Evolutionary conservation across 371 early-diverging fungal species (phyloP), one percentile per base, ranked within the genome.

Genomic region (Mucor circinelloides): DNA sequence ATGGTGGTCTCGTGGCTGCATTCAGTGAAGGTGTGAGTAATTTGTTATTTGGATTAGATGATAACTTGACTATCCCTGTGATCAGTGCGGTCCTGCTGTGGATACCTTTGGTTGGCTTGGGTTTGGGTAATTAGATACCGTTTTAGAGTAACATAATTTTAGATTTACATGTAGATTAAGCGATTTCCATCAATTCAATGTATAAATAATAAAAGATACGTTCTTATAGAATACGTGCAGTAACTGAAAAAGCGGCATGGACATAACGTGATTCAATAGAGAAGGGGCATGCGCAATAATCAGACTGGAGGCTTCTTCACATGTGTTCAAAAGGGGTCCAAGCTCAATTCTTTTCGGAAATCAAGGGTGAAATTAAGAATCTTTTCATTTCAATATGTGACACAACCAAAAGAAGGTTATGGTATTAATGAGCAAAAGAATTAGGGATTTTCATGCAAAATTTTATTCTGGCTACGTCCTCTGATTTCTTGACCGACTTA

Each of bases 61-160:
- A 84, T 64, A 84, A 84, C 56, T 66, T 84, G 38, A 74, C 79
- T 19, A 81, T 84, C 21, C 84, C 84, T 27, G 79, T 80, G 10
- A 23, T 82, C 23, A 81, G 80, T 59, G 82, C 63, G 8, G 25
- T 76, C 27, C 65, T 81, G n/a, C 55, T 84, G 19, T 81, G 82
- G 82, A 60, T 79, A 21, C 74, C 77, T 6, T 52, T 80, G 10
- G 73, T 76, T 19, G 50, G 59, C 0, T 48, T 73, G 8, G 66
- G 68, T 8, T 56, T 70, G 25, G 74, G 66, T 8, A 34, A 67
- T 58, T 59, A 59, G n/a, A 44, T 32, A n/a, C n/a, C n/a, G 19
- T 61, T 6, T 61, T 36, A 36, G 36, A 36, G 36, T 36, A 36
- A 52, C 3, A 31, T 50, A 48, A n/a, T n/a, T n/a, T 13, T 50